Conservation (phyloP, 2,329 filamentous ascomycete genomes). For the Bipolaris bicolor region DNA sequence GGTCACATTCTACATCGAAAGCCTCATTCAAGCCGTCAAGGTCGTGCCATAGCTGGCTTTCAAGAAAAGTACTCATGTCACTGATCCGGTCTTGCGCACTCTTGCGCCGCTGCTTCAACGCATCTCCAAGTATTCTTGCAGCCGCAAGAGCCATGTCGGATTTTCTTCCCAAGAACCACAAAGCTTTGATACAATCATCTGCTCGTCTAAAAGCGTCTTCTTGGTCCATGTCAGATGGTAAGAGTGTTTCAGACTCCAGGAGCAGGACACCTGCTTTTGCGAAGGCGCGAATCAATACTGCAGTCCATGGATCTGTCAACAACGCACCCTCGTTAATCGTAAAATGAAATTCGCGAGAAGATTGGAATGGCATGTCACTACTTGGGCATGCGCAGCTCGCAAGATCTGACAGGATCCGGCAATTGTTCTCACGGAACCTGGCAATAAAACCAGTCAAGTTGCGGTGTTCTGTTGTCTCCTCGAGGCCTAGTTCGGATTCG, state of each 20-base stretch:
- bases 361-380: slow-evolving; percentile 34
- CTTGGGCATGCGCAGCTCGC: slow-evolving; percentile 54
- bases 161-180: slow-evolving; percentile 63
- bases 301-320: slow-evolving; percentile 67
- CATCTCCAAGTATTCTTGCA: slow-evolving; percentile 48
- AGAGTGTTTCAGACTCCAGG: slow-evolving; percentile 45
- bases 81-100: slow-evolving; percentile 28
- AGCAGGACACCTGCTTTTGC: slow-evolving; percentile 54
- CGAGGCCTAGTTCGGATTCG: slow-evolving; percentile 37
- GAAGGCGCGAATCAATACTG: slow-evolving; percentile 61
- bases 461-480: slow-evolving; percentile 33
- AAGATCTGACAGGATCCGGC: slow-evolving; percentile 56
- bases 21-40: slow-evolving; percentile 28
- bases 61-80: slow-evolving; percentile 34
- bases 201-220: slow-evolving; percentile 48
- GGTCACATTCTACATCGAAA: slow-evolving; percentile 28
- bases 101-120: slow-evolving; percentile 37
- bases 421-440: slow-evolving; percentile 54
- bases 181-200: slow-evolving; percentile 59
- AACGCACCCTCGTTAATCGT: slow-evolving; percentile 62
- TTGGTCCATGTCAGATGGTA: slow-evolving; percentile 12
- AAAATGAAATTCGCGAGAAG: slow-evolving; percentile 57
- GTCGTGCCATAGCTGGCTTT: slow-evolving; percentile 36
- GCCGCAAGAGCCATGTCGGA: slow-evolving; percentile 58
- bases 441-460: slow-evolving; percentile 44